phyloP scores from a whole-genome alignment of 2,329 filamentous ascomycete species.

The Neopestalotiopsis rosae region DNA sequence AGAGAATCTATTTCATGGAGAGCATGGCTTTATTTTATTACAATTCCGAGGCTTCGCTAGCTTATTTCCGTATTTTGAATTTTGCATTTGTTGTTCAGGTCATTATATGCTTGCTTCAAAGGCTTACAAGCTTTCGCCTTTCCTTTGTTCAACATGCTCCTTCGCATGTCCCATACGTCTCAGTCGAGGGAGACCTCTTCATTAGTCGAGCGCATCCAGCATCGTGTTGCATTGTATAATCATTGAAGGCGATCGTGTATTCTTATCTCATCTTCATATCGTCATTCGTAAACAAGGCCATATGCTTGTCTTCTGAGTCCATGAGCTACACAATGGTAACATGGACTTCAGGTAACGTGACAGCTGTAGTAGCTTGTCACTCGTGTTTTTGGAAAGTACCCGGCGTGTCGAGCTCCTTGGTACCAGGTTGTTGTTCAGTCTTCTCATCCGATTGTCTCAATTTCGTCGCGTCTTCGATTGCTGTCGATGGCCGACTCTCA shows the following conservation, averaged over 20 bases:
- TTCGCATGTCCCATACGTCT: background rate
- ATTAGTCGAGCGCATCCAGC: background rate
- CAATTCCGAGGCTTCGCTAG: too few species aligned
- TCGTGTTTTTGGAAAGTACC: background rate
- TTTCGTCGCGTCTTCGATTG: slow-evolving; percentile 21
- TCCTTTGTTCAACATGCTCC: too few species aligned
- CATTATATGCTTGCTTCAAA: too few species aligned
- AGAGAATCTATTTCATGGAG: too few species aligned
- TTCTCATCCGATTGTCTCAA: background rate
- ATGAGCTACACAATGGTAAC: background rate
- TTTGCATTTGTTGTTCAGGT: too few species aligned
- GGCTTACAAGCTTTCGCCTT: too few species aligned
- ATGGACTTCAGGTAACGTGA: background rate
- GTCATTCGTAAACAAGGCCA: slow-evolving; percentile 7
- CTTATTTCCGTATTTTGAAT: too few species aligned
- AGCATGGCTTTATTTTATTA: too few species aligned
- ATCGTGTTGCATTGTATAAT: background rate
- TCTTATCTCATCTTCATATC: slow-evolving; percentile 4
- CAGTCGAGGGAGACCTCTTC: background rate
- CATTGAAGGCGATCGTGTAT: background rate
- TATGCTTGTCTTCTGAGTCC: background rate
- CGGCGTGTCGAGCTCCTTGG: background rate
- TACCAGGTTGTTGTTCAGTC: too few species aligned
- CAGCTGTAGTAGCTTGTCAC: background rate
- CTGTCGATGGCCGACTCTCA: slow-evolving; percentile 22